A percentile compares a stretch with the other conserved stretches of the same genome.
Conservation (phyloP, 345 rosid species). For the Syzygium aromaticum region DNA sequence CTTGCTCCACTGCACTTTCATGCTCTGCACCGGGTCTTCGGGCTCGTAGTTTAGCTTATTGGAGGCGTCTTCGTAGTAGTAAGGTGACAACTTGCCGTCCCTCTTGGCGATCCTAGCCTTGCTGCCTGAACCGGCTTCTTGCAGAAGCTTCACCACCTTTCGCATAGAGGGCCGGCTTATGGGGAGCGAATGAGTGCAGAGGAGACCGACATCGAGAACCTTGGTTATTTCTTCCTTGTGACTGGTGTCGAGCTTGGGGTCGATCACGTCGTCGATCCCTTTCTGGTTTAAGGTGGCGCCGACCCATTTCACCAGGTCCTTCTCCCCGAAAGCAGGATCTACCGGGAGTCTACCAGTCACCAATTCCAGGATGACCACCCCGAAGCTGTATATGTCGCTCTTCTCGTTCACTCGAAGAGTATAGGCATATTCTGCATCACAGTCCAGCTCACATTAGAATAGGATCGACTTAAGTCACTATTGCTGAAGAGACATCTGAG, state of each 20-base stretch:
- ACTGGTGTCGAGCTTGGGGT: constrained; percentile 41
- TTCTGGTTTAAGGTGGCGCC: constrained; percentile 38
- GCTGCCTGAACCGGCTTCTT: constrained; percentile 31
- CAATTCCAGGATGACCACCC: constrained; percentile 76
- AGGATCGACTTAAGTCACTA: background rate
- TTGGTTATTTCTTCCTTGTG: constrained; percentile 49
- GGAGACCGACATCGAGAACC: constrained; percentile 65
- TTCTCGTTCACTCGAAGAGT: constrained; percentile 88
- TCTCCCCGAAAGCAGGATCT: constrained; percentile 73
- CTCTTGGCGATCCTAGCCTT: constrained; percentile 15
- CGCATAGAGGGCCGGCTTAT: constrained; percentile 85
- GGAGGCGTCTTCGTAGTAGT: constrained; percentile 37
- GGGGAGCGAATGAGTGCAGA: constrained; percentile 70
- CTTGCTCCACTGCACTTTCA: background rate
- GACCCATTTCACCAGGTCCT: constrained; percentile 76
- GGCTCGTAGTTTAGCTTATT: background rate
- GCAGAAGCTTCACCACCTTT: constrained; percentile 80
- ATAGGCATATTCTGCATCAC: constrained; percentile 62
- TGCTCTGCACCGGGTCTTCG: background rate
- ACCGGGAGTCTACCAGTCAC: constrained; percentile 66
- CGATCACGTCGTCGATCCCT: constrained; percentile 46
- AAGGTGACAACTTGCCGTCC: constrained; percentile 66
- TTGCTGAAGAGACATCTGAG: background rate
- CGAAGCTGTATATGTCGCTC: constrained; percentile 91
- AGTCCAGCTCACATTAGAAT: background rate